phyloP scores from a whole-genome alignment of 1,284 basidiomycete species.

The Rhodotorula sp. region DNA sequence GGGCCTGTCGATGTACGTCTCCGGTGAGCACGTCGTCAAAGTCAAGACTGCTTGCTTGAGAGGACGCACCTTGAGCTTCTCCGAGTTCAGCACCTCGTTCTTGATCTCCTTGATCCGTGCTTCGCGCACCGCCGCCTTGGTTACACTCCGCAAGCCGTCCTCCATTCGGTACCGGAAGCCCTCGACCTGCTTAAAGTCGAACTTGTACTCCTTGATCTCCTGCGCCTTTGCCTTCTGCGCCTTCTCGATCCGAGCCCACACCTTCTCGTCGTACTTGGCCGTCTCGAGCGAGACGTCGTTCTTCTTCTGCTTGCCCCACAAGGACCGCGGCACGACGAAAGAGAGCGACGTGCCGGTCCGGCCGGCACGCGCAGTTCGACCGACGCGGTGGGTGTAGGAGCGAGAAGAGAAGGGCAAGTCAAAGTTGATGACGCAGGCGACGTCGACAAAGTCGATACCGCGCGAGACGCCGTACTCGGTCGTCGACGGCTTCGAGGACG shows the following conservation, averaged over 20 bases:
- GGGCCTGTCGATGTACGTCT: conserved; percentile 62
- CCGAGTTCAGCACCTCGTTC: conserved; percentile 87
- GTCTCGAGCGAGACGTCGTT: conserved; percentile 61
- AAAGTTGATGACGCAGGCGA: conserved; percentile 97
- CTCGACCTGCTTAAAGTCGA: conserved; percentile 92
- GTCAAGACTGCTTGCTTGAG: not conserved
- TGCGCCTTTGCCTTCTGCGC: conserved; percentile 67
- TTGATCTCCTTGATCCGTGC: conserved; percentile 93
- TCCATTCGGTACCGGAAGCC: conserved; percentile 99
- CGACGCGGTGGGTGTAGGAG: conserved; percentile 95
- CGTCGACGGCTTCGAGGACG: conserved; percentile 30
- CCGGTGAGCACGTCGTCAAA: not conserved
- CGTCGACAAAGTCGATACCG: conserved; percentile 95
- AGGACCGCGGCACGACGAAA: conserved; percentile 74
- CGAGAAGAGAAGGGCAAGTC: conserved; percentile 85
- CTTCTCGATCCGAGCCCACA: conserved; percentile 74
- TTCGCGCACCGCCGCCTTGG: conserved; percentile 79
- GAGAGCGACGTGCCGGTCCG: conserved; percentile 89
- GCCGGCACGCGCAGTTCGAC: conserved; percentile 85
- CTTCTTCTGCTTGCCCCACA: conserved; percentile 72
- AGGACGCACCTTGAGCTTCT: conserved; percentile 83
- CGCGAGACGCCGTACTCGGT: conserved; percentile 92
- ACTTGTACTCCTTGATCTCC: conserved; percentile 84
- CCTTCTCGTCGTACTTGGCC: conserved; percentile 69
- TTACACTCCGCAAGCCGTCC: conserved; percentile 87